phyloP scores from a whole-genome alignment of 2,329 filamentous ascomycete genomes.

The Epicoccum nigrum region DNA sequence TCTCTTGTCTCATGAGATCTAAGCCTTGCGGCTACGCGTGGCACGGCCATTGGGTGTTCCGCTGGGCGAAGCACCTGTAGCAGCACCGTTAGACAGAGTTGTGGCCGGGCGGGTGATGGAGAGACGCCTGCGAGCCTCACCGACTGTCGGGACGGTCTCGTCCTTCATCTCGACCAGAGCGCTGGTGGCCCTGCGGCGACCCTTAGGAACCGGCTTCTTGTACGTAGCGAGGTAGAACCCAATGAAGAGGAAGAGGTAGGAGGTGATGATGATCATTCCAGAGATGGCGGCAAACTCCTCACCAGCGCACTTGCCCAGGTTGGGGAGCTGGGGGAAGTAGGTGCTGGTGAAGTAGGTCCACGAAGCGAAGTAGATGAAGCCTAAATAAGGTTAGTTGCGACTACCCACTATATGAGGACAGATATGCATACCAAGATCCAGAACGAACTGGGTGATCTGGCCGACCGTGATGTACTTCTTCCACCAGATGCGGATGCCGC shows the following conservation, averaged over 20 bases:
- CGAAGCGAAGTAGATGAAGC: conserved; percentile 98
- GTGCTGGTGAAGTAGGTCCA: conserved; percentile 96
- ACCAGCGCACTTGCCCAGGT: conserved; percentile 83
- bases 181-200: conserved; percentile 78
- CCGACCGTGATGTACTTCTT: conserved; percentile 99
- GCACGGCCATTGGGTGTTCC: conserved; percentile 61
- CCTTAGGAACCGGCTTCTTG: conserved; percentile 80
- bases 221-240: conserved; percentile 98
- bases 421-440: conserved; percentile 79
- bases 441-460: conserved; percentile 96
- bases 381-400: conserved; percentile 53
- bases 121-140: conserved; percentile 59
- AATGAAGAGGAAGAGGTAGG: conserved; percentile 97
- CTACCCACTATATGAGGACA: neutral
- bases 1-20: conserved; percentile 34
- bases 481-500: conserved; percentile 97
- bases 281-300: conserved; percentile 96
- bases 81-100: conserved; percentile 45
- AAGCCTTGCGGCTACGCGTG: conserved; percentile 74
- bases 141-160: conserved; percentile 65
- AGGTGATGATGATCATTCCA: conserved; percentile 89
- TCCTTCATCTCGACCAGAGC: conserved; percentile 83
- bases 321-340: conserved; percentile 87
- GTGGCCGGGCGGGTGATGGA: conserved; percentile 49
- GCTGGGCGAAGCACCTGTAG: conserved; percentile 54